Conservation (phyloP, 129 eudicot genomes). For the Pittosporum tobira region DNA sequence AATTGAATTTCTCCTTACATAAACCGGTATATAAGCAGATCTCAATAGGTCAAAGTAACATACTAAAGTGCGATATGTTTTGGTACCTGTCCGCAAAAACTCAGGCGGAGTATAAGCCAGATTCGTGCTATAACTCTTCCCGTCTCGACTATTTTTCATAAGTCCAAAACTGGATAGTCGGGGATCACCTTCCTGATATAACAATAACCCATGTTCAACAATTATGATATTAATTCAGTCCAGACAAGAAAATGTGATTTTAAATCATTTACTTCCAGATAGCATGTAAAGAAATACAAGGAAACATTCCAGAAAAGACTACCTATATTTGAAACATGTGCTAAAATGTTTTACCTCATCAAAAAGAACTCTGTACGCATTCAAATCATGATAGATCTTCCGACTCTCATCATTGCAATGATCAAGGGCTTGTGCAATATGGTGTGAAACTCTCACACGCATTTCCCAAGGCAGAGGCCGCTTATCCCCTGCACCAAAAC, state of each 20-base stretch:
- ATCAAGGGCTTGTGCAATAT: slow-evolving; percentile 86
- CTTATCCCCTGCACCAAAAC: slow-evolving; percentile 68
- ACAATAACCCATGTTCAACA: slow-evolving; percentile 8
- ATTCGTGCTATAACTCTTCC: slow-evolving; percentile 96
- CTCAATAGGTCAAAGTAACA: too few relatives aligned
- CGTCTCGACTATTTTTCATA: slow-evolving; percentile 97
- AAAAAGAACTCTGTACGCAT: too few relatives aligned
- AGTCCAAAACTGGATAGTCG: slow-evolving; percentile 92
- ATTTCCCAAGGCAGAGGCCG: slow-evolving; percentile 94
- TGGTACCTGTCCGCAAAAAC: slow-evolving; percentile 87
- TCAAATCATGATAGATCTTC: slow-evolving; percentile 81
- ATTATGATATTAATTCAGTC: not conserved
- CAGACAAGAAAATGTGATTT: not conserved
- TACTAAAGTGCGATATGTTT: not conserved
- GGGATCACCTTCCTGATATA: slow-evolving; percentile 90
- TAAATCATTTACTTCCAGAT: not conserved
- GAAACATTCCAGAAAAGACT: not conserved
- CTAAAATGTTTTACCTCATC: too few relatives aligned
- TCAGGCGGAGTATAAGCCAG: slow-evolving; percentile 99
- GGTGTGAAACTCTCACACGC: slow-evolving; percentile 90
- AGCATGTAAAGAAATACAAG: not conserved
- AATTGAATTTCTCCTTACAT: too few relatives aligned
- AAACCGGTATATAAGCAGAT: too few relatives aligned
- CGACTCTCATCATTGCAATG: slow-evolving; percentile 71
- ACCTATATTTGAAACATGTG: too few relatives aligned